Base-by-base conservation (phyloP, 768 basidiomycete species). In the Gautieria morchelliformis region DNA sequence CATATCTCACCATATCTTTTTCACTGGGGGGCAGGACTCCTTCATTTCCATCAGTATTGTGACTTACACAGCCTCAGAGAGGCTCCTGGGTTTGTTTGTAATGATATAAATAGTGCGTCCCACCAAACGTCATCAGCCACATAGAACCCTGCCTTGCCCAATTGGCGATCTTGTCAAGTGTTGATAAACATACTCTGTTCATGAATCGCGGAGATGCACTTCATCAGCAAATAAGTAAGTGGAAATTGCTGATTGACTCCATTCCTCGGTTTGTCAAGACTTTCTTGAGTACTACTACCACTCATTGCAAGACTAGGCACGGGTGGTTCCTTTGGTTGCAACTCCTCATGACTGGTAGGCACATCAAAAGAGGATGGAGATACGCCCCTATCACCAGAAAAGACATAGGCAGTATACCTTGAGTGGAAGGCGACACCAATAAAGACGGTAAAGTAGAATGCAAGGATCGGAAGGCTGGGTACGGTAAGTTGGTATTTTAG, bases 101-200 rank as follows among this genome's bases (percentile, higher is more conserved):
- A 20, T 24, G 19, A 4, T 37, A 9, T 44, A 44, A 22, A 44
- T 11, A 19, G 24, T 3, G 20, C n/a, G 58, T 24, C 72, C 51
- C 62, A 76, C 87, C 92, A 70, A 89, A 94, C 51, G 94, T 97
- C 94, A 98, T 97, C 10, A 96, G 96, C 96, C 96, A 98, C 84
- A 97, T 95, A 41, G 93, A 95, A 58, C 95, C 87, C 73, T 98
- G 95, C 54, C 94, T 77, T 9, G 87, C 95, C 96, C 96, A 98
- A 70, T 97, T 98, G 65, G 87, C 86, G 17, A 98, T 78, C 73
- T 98, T 98, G 76, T 99, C 96, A 55, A 96, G 73, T 0, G 93
- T 95, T 1, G 94, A 92, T 51, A 98, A 76, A 97, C 94, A 78
- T 97, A 98, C 73, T 99, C 96, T 93, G 64, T 19, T 42, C n/a